phyloP scores from a whole-genome alignment of 1,284 basidiomycete genomes.

The Mycosarcoma maydis region DNA sequence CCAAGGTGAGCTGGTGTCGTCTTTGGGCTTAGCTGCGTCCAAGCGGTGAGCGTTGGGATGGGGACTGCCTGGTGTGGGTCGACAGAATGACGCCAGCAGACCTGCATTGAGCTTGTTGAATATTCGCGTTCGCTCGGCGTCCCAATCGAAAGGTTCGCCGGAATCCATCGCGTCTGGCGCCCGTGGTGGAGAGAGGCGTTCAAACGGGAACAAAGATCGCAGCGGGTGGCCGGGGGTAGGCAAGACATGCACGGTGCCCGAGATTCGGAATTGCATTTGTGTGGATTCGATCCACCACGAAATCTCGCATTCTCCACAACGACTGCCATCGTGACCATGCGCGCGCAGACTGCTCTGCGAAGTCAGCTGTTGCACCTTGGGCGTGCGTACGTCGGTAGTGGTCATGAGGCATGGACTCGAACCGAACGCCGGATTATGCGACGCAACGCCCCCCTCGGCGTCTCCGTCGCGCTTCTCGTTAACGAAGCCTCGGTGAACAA shows the following conservation, averaged over 20 bases:
- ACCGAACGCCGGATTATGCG: constrained; percentile 49
- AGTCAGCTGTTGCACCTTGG: constrained; percentile 64
- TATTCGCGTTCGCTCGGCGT: constrained; percentile 64
- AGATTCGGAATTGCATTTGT: constrained; percentile 66
- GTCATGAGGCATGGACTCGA: constrained; percentile 63
- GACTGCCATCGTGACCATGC: constrained; percentile 23
- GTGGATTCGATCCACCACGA: constrained; percentile 67
- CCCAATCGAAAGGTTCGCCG: constrained; percentile 64
- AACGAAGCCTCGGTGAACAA: constrained; percentile 68
- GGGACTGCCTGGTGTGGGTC: constrained; percentile 64
- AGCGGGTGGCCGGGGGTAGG: constrained; percentile 45
- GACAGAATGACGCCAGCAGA: constrained; percentile 66
- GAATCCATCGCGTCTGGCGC: constrained; percentile 25
- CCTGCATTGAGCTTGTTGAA: constrained; percentile 66
- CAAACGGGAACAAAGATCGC: constrained; percentile 42
- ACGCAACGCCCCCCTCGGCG: constrained; percentile 45
- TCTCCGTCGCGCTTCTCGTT: constrained; percentile 64
- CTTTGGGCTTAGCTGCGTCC: constrained; percentile 26
- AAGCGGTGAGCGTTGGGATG: constrained; percentile 45
- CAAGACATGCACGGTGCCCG: constrained; percentile 64
- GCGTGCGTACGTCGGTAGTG: constrained; percentile 67
- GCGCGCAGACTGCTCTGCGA: constrained; percentile 36
- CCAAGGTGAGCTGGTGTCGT: constrained; percentile 49
- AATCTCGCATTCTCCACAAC: constrained; percentile 59
- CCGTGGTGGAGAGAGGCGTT: constrained; percentile 38